A percentile compares a stretch with the other conserved stretches of the same genome.
These are phyloP conservation scores for Phytophthora pseudosyringae DNA, from an alignment of 352 stramenopile genomes.

Conservation along the genomic window DNA sequence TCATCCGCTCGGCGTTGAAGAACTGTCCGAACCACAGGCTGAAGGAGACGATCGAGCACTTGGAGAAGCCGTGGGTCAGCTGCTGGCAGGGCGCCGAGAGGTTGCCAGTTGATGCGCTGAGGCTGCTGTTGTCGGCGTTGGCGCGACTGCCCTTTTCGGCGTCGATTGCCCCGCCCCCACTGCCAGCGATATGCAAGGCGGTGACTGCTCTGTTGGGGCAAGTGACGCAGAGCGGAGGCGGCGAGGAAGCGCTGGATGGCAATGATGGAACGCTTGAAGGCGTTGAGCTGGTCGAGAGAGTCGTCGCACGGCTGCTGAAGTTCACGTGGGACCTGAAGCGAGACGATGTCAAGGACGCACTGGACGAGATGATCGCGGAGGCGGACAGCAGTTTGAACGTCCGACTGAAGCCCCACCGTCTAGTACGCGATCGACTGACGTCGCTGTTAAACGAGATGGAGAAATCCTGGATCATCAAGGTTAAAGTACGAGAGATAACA, in stretches of 20 bases:
- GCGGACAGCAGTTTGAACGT: constrained; percentile 51
- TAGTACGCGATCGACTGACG: constrained; percentile 47
- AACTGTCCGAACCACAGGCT: constrained; percentile 53
- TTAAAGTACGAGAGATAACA: constrained; percentile 12
- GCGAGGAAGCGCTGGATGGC: constrained; percentile 38
- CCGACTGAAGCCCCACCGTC: constrained; percentile 57
- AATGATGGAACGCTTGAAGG: constrained; percentile 44
- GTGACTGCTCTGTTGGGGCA: constrained; percentile 39
- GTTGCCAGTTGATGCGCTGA: constrained; percentile 48
- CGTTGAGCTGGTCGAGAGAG: constrained; percentile 52
- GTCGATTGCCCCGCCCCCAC: constrained; percentile 36
- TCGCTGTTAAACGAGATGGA: constrained; percentile 70
- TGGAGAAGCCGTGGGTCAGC: constrained; percentile 49
- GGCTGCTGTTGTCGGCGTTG: constrained; percentile 53
- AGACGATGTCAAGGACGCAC: constrained; percentile 58
- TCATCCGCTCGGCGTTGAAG: constrained; percentile 50
- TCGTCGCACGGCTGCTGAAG: constrained; percentile 57
- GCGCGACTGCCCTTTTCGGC: constrained; percentile 54
- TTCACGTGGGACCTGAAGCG: constrained; percentile 72
- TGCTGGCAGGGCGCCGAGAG: constrained; percentile 49
- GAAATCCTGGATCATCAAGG: constrained; percentile 74
- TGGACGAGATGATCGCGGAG: constrained; percentile 67
- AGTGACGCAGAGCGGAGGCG: constrained; percentile 3
- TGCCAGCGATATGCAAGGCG: constrained; percentile 38
- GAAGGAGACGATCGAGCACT: constrained; percentile 35